Evolutionary conservation across 768 basidiomycete genomes (phyloP), one percentile per base, ranked within the genome.

Genomic region (Russula abietina): DNA sequence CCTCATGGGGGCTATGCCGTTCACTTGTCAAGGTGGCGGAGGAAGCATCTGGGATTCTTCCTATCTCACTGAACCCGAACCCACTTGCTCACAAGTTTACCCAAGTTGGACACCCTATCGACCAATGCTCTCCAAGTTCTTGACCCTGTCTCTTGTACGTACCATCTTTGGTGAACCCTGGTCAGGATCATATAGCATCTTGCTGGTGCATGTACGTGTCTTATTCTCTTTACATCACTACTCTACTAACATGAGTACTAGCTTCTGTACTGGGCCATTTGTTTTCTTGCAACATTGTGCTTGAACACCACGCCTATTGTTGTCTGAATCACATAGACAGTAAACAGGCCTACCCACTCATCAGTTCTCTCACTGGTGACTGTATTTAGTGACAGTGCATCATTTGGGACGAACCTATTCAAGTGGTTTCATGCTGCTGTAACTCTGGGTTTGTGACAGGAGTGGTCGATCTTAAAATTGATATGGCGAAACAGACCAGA

Each of bases 401-500:
- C 67, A 28, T 66, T 65, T 36, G 48, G 63, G 9, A 26, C 39
- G 12, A 66, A 60, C 14, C 67, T 65, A 8, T 51, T 69, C 19
- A 65, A 69, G 2, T 69, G 67, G 67, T 24, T 69, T 12, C 64
- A 65, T 22, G 46, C 54, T 32, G 54, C 51, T 26, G 48, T 69
- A 36, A 64, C 5, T 33, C 61, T 64, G 1, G 55, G 50, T 30
- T 33, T 66, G 41, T 60, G 67, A 39, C 45, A 67, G 30, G 41
- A 59, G 24, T 63, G 55, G 32, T 39, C 61, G 33, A 19, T 56
- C 56, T 65, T 60, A 64, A 63, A 46, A 60, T 65, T 50, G 67
- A 67, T 14, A 41, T 71, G 51, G 72, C 78, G 30, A 80, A 76
- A 65, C 75, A 77, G 62, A 75, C 77, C 62, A 78, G 79, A 6